These are phyloP conservation scores for Exophiala phaeomuriformis DNA, from an alignment of 2,329 filamentous ascomycete genomes.

Conservation along the genomic window DNA sequence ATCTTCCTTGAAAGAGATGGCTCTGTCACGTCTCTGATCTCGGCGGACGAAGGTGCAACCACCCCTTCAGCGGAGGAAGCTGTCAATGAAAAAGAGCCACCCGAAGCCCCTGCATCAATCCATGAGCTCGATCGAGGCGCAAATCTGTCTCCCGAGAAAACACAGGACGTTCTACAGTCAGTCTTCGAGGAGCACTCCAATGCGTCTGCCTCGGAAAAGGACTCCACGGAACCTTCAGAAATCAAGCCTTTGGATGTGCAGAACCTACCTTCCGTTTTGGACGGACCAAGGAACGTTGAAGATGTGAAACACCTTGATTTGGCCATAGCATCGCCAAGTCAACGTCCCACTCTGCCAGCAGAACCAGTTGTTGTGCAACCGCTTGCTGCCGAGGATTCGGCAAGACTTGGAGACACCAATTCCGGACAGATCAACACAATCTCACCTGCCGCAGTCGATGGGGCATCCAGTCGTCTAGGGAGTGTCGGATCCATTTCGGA, in stretches of 20 bases:
- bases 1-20: conserved; percentile 85
- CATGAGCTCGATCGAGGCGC: conserved; percentile 36
- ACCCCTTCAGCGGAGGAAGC: conserved; percentile 37
- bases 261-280: conserved; percentile 18
- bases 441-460: neutral
- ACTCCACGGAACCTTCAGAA: conserved; percentile 4
- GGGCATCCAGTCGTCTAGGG: neutral
- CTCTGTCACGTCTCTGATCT: conserved; percentile 65
- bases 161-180: conserved; percentile 56
- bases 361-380: conserved; percentile 1
- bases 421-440: neutral
- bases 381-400: neutral
- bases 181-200: conserved; percentile 57
- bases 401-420: neutral
- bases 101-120: conserved; percentile 30
- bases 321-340: conserved; percentile 31
- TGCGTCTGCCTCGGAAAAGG: conserved; percentile 10
- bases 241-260: conserved; percentile 18
- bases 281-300: conserved; percentile 37
- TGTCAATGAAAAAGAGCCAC: conserved; percentile 29
- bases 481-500: neutral
- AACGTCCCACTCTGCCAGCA: conserved; percentile 1
- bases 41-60: conserved; percentile 60
- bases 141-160: conserved; percentile 53
- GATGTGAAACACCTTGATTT: conserved; percentile 57